Percentiles rank a stretch among this genome's conserved stretches.
Evolutionary conservation across 257 asterid genomes (phyloP).

Genomic region (Penstemon barbatus): DNA sequence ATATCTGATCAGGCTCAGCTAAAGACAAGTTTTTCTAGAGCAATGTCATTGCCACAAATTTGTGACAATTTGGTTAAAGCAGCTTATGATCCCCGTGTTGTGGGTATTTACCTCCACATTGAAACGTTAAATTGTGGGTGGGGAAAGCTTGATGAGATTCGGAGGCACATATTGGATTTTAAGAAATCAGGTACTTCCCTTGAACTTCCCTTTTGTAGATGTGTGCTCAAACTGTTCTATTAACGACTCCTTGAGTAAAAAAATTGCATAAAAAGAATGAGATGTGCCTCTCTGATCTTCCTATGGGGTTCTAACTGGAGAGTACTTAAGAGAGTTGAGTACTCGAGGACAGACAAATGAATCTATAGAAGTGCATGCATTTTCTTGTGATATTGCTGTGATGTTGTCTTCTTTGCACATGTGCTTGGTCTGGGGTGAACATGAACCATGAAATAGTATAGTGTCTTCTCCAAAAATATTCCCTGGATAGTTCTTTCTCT

Average conservation of each 20-base stretch:
- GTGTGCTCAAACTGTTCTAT: background rate
- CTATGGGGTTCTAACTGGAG: no score
- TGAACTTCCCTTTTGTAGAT: slow-evolving; percentile 2
- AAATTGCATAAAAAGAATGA: background rate
- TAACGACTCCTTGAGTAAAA: slow-evolving; percentile 1
- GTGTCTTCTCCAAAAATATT: slow-evolving; percentile 2
- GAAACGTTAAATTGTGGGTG: slow-evolving; percentile 70
- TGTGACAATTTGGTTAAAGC: slow-evolving; percentile 70
- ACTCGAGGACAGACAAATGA: background rate
- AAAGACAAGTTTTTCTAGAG: slow-evolving; percentile 60
- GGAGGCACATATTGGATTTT: slow-evolving; percentile 67
- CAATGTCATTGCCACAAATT: slow-evolving; percentile 68
- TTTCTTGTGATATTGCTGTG: background rate
- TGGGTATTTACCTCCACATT: slow-evolving; percentile 69
- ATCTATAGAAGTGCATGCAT: background rate
- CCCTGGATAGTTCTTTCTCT: slow-evolving; percentile 21
- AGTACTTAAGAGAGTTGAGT: background rate
- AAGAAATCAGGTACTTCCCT: slow-evolving; percentile 59
- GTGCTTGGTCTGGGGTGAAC: background rate
- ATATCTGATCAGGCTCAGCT: slow-evolving; percentile 86
- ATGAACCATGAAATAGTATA: no score
- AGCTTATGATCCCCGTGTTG: slow-evolving; percentile 77
- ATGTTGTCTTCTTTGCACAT: background rate
- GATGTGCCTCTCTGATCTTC: no score
- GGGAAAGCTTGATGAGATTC: slow-evolving; percentile 82